phyloP scores from a whole-genome alignment of 495 filamentous ascomycete genomes.

The Xylaria cubensis region DNA sequence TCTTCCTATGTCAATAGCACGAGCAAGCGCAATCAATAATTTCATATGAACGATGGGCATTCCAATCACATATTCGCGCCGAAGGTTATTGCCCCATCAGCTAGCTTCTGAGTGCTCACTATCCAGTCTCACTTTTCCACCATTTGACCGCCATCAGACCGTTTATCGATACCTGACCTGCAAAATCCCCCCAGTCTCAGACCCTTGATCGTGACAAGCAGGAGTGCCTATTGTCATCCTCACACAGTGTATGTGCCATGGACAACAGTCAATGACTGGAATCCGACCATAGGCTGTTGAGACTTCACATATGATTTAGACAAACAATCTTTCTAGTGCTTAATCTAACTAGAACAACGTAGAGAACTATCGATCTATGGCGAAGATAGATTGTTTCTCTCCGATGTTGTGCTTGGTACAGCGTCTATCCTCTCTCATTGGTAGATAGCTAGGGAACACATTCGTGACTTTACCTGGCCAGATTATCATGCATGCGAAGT shows the following conservation, averaged over 20 bases:
- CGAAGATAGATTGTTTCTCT: neutral
- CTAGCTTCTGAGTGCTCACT: neutral
- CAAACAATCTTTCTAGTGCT: neutral
- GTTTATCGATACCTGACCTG: neutral
- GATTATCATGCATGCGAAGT: slow-evolving; percentile 7
- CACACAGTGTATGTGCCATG: neutral
- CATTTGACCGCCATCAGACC: neutral
- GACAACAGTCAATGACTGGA: neutral
- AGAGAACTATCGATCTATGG: neutral
- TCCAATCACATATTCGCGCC: neutral
- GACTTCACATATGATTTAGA: neutral
- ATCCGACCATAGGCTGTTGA: neutral
- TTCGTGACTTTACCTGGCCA: neutral
- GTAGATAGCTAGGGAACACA: neutral
- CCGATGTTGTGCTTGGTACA: neutral
- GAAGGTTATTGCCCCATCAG: neutral
- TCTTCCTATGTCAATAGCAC: neutral
- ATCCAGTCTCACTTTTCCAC: neutral
- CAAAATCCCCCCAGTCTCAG: slow-evolving; percentile 10
- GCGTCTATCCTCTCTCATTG: neutral
- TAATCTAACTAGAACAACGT: neutral
- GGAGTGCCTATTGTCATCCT: neutral
- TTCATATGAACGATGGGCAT: neutral
- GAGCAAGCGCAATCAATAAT: neutral
- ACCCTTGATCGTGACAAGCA: neutral